Base-by-base conservation (phyloP, 1,284 basidiomycete genomes). In the Melanopsichium pennsylvanicum region DNA sequence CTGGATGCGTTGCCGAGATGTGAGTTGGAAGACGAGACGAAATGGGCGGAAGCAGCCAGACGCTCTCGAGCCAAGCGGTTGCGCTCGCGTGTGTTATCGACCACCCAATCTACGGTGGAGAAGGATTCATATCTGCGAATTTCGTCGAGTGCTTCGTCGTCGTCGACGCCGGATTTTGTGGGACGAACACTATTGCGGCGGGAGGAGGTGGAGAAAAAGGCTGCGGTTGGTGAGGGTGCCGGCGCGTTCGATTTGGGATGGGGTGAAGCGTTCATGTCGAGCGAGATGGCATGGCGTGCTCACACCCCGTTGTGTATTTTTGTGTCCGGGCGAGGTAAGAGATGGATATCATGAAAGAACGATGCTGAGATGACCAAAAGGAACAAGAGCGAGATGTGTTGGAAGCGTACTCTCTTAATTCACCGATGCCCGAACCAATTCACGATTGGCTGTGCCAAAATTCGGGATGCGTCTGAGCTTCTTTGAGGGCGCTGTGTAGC, bases 101-200 rank as follows among this genome's bases (percentile, higher is more conserved):
- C 77, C 38, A 81, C 70, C 79, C 79, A 81, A 37, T 81, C 79
- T 5, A 80, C 77, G 19, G 79, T 80, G 36, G 66, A 63, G 45
- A 70, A 70, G 41, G 60, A 63, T 48, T 78, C 76, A 34, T 78
- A 78, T 22, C 72, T 42, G 10, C 71, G 49, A 21, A 78, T 73
- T 34, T 78, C 72, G 42, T 76, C 75, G 35, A 78, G 58, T 22
- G 71, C 76, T 29, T 72, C 72, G 21, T 78, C 75, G 32, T 76
- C 75, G 34, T 63, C 62, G 19, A 46, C 32, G 12, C 25, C 54
- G 5, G 60, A 48, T 18, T 51, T 57, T 42, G 42, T 10, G 22
- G 47, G 23, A 31, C 48, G 55, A 9, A 34, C 21, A 38, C 51
- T 50, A 35, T 15, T 42, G 9, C 42, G 42, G 33, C 47, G 60